Conservation (phyloP, 2,329 filamentous ascomycete species). For the Apiospora koreana region DNA sequence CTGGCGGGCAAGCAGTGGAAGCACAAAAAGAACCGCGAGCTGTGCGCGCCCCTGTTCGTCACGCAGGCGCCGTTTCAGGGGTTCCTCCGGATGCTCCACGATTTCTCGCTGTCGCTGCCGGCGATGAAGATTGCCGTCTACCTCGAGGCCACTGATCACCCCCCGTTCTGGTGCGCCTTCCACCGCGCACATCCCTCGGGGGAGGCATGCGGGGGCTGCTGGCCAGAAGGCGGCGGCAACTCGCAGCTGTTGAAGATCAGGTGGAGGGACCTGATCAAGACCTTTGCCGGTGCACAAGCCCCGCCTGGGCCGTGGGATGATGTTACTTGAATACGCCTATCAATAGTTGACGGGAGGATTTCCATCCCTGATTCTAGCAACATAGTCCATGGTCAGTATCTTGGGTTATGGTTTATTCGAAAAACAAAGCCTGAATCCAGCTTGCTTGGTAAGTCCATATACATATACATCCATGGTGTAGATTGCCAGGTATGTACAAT, state of each 20-base stretch:
- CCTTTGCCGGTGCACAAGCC: conserved; percentile 17
- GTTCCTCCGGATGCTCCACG: conserved; percentile 27
- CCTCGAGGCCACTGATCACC: conserved; percentile 25
- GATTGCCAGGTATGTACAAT: neutral
- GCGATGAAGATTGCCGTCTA: conserved; percentile 18
- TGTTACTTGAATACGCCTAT: neutral
- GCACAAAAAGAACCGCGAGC: conserved; percentile 7
- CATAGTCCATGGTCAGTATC: neutral
- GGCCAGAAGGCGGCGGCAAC: conserved; percentile 20
- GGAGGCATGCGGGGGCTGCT: conserved; percentile 23
- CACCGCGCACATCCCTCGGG: conserved; percentile 23
- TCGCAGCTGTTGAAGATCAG: conserved; percentile 22
- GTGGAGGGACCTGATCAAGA: conserved; percentile 20
- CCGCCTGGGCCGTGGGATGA: neutral
- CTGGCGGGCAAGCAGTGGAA: conserved; percentile 14
- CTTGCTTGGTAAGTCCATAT: neutral
- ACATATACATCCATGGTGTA: neutral
- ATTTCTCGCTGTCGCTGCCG: conserved; percentile 12
- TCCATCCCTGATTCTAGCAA: neutral
- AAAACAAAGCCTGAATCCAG: neutral
- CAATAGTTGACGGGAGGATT: neutral
- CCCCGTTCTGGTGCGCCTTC: conserved; percentile 29
- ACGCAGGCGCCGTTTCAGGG: conserved; percentile 27
- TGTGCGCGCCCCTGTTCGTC: conserved; percentile 26
- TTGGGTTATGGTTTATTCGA: neutral